Evolutionary conservation across 2,329 filamentous ascomycete genomes (phyloP), one percentile per base, ranked within the genome.

Genomic region (Onygenales sp.): DNA sequence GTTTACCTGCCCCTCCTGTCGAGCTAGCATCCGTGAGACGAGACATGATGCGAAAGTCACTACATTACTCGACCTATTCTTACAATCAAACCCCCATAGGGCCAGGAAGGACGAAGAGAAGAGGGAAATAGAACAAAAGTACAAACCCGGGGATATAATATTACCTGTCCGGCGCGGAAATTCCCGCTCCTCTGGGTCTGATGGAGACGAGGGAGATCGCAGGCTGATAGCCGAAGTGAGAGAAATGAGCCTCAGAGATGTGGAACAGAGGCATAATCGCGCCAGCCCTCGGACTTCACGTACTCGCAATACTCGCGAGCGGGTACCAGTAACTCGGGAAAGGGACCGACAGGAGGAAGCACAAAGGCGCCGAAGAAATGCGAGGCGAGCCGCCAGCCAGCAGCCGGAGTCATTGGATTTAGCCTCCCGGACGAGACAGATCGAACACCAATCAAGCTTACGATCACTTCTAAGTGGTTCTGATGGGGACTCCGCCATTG

Each of bases 1-100:
- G 45, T 95, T 89, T 69, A 96, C 90, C 45, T 98, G 93, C 73
- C 93, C 93, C 42, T 87, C 89, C 72, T 98, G 93, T 72, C 88
- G 93, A 59, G 88, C 90, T 45, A 72, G 79, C 10, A 92, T 98
- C 56, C 85, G 91, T 58, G 88, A 87, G 63, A 95, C 92, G 43
- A 84, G 85, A 66, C 89, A 89, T 64, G 94, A 97, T 79, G 89
- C 93, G 54, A 90, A 87, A 27, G 87, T 96, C 50, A 91, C 85
- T 7, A 95, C 90, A 2, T 75, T 97, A 45, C 75, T 98, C 55
- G 92, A 97, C 53, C 92, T 95, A 80, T 90, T 88, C 61, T 72
- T 96, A 38, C 78, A 83, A 31, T 83, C 87, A 44, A 89, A 95
- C 64, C 92, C 93, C 1, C 81, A 82, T 14, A 86, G 86, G 61